Evolutionary conservation across 768 basidiomycete genomes (phyloP), one percentile per base, ranked within the genome.

Genomic region (Boletus barrowsii): DNA sequence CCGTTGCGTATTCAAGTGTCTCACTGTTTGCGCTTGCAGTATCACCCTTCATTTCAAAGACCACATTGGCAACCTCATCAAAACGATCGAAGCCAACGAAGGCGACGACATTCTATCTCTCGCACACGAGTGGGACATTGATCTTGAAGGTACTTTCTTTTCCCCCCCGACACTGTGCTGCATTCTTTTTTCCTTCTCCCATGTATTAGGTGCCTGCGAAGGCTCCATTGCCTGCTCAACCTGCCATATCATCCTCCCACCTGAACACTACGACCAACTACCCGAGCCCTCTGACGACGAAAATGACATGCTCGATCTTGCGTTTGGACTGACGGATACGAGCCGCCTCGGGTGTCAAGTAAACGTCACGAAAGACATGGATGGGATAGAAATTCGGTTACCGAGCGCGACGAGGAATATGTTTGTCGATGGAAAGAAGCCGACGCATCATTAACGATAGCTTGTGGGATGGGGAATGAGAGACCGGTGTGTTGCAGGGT

Each of bases 241-340:
- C 20, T 99, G 96, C 69, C 96, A 99, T 69, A 83, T 98, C 52
- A 92, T 99, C 17, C 62, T 68, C 32, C 61, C 57, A 29, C 65
- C 58, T 26, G 60, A 93, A 64, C 78, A 86, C 56, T 98, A 94
- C 68, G 91, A 98, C 69, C 68, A 81, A 44, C 79, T 98, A 3
- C 88, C 91, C 2, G 96, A 98, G 65, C 95, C 96, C 5, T 90
- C 90, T 51, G 96, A 98, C 60, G 96, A 99, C 67, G 96, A 99
- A 74, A 99, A 98, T 64, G 95, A 93, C 63, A 94, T 95, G 93
- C 81, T 99, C 37, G 96, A 98, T 70, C 91, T 98, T 81, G 96
- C 96, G 4, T 98, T 98, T 63, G 97, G 93, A 0, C 77, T 98
- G 49, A 95, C 93, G 1, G 96, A 98, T 64, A 98, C 96, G 61